Evolutionary conservation across 352 stramenopile genomes (phyloP).

Genomic region (Elongisporangium undulatum): DNA sequence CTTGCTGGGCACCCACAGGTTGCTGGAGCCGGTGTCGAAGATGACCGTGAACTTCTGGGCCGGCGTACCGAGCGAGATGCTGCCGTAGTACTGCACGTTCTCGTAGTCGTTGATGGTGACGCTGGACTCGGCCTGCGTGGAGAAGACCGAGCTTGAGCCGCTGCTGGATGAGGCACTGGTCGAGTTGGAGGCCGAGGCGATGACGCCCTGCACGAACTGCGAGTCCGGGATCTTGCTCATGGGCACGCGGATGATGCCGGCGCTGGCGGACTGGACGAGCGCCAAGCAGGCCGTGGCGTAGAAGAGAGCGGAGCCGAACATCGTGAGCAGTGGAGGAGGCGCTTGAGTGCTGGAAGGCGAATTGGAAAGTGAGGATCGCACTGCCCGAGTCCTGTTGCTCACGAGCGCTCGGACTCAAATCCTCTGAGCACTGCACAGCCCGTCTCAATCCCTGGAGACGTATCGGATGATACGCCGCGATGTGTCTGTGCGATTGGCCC

Average conservation of each 20-base stretch:
- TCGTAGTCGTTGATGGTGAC: conserved; percentile 89
- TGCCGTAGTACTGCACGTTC: conserved; percentile 10
- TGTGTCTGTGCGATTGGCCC: no score
- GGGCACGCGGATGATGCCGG: conserved; percentile 36
- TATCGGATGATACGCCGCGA: no score
- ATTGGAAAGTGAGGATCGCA: no score
- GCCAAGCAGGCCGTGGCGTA: no score
- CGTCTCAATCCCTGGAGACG: no score
- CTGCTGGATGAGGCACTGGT: conserved; percentile 6
- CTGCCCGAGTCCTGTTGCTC: no score
- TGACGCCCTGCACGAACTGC: conserved; percentile 51
- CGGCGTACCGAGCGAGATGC: conserved; percentile 15
- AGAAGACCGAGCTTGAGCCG: not conserved
- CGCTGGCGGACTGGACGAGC: no score
- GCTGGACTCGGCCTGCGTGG: conserved; percentile 15
- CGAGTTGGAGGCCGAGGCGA: conserved; percentile 42
- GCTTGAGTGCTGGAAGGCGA: no score
- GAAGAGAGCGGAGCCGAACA: no score
- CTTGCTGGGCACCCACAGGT: conserved; percentile 21
- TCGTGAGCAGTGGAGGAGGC: no score
- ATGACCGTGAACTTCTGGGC: conserved; percentile 27
- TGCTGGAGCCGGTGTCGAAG: conserved; percentile 29
- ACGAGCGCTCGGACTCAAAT: no score
- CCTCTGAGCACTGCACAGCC: no score
- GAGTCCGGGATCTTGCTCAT: conserved; percentile 67